Percentiles rank a stretch among this genome's conserved stretches.
phyloP scores from a whole-genome alignment of 2,329 filamentous ascomycete species.

The Pseudocercospora crystallina region DNA sequence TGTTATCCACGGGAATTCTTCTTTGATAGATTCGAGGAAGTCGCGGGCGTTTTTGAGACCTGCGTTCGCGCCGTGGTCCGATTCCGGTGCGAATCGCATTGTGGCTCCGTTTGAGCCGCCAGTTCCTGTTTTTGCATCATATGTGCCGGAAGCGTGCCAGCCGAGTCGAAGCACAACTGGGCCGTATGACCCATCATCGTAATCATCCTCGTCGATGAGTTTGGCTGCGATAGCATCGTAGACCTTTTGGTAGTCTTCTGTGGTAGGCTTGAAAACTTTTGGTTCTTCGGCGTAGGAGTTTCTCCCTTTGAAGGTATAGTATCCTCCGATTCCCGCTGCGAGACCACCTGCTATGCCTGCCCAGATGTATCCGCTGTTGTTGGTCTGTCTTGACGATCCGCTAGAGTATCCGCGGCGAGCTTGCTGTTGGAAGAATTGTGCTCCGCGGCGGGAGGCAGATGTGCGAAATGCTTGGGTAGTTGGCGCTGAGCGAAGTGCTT shows the following conservation, averaged over 20 bases:
- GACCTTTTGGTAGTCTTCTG: slow-evolving; percentile 91
- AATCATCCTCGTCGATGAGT: slow-evolving; percentile 87
- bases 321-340: slow-evolving; percentile 65
- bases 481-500: slow-evolving; percentile 45
- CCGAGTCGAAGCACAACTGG: slow-evolving; percentile 87
- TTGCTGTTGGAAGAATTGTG: slow-evolving; percentile 69
- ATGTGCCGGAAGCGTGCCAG: slow-evolving; percentile 94
- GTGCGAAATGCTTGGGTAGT: slow-evolving; percentile 55
- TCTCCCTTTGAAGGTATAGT: slow-evolving; percentile 61
- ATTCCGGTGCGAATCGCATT: slow-evolving; percentile 91
- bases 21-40: slow-evolving; percentile 90
- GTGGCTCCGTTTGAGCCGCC: slow-evolving; percentile 95
- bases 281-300: no score
- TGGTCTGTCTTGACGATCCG: not conserved
- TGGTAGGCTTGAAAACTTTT: slow-evolving; percentile 67
- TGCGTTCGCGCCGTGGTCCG: slow-evolving; percentile 88
- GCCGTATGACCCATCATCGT: slow-evolving; percentile 94
- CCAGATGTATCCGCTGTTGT: slow-evolving; percentile 50
- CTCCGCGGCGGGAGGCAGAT: slow-evolving; percentile 55
- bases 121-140: slow-evolving; percentile 80
- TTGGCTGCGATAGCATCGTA: slow-evolving; percentile 81
- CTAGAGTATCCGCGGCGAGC: slow-evolving; percentile 74
- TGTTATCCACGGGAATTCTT: slow-evolving; percentile 88
- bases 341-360: slow-evolving; percentile 59
- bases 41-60: slow-evolving; percentile 82